Percentiles rank a stretch among this genome's conserved stretches.
These are phyloP conservation scores for Suillus bovinus DNA, from an alignment of 768 basidiomycete species.

Conservation along the genomic window DNA sequence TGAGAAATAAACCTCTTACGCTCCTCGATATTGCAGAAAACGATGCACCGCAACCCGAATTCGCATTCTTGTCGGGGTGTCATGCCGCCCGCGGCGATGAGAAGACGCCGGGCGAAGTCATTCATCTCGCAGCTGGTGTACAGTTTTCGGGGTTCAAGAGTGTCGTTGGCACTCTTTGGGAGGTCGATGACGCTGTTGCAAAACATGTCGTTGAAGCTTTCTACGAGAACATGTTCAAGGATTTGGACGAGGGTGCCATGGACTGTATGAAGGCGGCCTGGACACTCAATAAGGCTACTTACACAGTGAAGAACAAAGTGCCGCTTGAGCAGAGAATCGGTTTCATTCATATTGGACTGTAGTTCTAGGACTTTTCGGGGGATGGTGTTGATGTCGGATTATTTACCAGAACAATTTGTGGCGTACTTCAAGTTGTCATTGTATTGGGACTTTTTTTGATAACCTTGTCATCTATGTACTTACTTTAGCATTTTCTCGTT, in stretches of 20 bases:
- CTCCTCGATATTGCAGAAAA: slow-evolving; percentile 14
- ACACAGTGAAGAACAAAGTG: neutral
- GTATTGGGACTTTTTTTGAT: neutral
- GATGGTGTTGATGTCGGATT: neutral
- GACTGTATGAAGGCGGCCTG: slow-evolving; percentile 13
- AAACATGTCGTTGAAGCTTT: slow-evolving; percentile 12
- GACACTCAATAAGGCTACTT: slow-evolving; percentile 13
- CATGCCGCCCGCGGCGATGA: slow-evolving; percentile 23
- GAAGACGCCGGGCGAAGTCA: slow-evolving; percentile 18
- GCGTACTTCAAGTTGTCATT: neutral
- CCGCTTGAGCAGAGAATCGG: slow-evolving; percentile 14
- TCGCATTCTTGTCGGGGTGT: slow-evolving; percentile 25
- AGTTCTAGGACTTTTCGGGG: neutral
- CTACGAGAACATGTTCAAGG: slow-evolving; percentile 13
- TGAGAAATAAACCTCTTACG: slow-evolving; percentile 4
- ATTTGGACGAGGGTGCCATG: slow-evolving; percentile 1
- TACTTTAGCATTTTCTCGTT: neutral
- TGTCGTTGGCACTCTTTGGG: slow-evolving; percentile 30
- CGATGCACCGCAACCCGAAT: slow-evolving; percentile 8
- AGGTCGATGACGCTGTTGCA: slow-evolving; percentile 13
- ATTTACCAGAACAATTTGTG: neutral
- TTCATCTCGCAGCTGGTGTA: slow-evolving; percentile 29
- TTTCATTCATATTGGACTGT: slow-evolving; percentile 17
- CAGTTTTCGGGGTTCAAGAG: slow-evolving; percentile 24
- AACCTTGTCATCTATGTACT: neutral